Percentiles rank a stretch among this genome's conserved stretches.
Evolutionary conservation across 352 stramenopile species (phyloP).

Genomic region (Globisporangium irregulare): DNA sequence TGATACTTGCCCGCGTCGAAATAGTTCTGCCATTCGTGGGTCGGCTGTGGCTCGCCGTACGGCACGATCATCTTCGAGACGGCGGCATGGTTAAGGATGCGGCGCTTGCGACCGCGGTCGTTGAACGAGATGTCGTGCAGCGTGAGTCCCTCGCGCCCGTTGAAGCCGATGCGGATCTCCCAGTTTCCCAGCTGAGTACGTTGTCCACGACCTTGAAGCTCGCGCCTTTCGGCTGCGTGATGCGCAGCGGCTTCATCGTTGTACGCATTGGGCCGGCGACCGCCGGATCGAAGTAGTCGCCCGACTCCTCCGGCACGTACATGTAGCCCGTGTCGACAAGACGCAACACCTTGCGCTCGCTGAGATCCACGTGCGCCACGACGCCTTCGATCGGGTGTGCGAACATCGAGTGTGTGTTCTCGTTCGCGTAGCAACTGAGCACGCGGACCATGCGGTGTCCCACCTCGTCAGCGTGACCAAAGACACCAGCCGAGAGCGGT

Average conservation of each 20-base stretch:
- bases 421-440: conserved; percentile 38
- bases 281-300: conserved; percentile 41
- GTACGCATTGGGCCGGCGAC: conserved; percentile 39
- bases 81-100: conserved; percentile 62
- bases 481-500: conserved; percentile 46
- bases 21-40: conserved; percentile 79
- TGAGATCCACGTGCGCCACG: conserved; percentile 46
- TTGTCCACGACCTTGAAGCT: conserved; percentile 71
- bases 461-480: conserved; percentile 33
- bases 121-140: conserved; percentile 66
- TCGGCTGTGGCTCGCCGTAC: conserved; percentile 69
- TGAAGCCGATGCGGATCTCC: conserved; percentile 80
- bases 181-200: conserved; percentile 80
- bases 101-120: conserved; percentile 34
- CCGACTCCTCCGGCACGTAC: conserved; percentile 41
- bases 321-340: conserved; percentile 42
- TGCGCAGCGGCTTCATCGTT: conserved; percentile 57
- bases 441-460: conserved; percentile 47
- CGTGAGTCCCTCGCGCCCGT: conserved; percentile 73
- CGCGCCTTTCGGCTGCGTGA: conserved; percentile 71
- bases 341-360: conserved; percentile 35
- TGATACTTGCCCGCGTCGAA: conserved; percentile 86
- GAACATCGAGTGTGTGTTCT: conserved; percentile 50
- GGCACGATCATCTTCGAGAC: conserved; percentile 88
- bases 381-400: conserved; percentile 44